A percentile compares a stretch with the other conserved stretches of the same genome.
Conservation (phyloP, 805 yeast species). For the Ogataea zsoltii region DNA sequence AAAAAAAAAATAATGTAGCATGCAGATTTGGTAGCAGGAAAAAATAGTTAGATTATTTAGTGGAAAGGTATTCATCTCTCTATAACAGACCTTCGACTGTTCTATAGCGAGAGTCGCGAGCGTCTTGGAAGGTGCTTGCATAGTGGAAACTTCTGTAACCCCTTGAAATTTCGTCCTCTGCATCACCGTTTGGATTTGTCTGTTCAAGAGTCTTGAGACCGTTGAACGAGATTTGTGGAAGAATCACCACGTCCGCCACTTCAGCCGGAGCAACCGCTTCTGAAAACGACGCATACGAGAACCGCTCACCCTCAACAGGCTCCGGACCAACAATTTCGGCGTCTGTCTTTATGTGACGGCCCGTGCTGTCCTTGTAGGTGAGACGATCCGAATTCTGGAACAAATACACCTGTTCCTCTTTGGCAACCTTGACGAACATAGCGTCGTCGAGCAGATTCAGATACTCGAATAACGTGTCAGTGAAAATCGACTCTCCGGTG, state of each 20-base stretch:
- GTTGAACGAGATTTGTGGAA: slow-evolving; percentile 22
- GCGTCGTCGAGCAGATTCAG: slow-evolving; percentile 16
- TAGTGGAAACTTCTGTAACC: slow-evolving; percentile 17
- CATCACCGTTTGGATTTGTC: slow-evolving; percentile 5
- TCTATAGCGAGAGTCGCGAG: too few species aligned
- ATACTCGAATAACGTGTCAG: slow-evolving; percentile 26
- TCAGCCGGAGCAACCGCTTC: slow-evolving; percentile 18
- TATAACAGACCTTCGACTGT: too few species aligned
- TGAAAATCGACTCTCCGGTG: slow-evolving; percentile 25
- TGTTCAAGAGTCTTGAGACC: slow-evolving; percentile 11
- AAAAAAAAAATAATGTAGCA: too few species aligned
- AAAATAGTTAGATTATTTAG: too few species aligned
- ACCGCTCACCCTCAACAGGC: slow-evolving; percentile 7
- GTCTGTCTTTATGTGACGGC: slow-evolving; percentile 2
- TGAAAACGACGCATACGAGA: slow-evolving; percentile 21
- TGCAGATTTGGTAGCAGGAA: too few species aligned
- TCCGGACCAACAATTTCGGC: slow-evolving; percentile 17
- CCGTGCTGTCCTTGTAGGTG: slow-evolving; percentile 4
- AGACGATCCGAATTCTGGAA: not conserved
- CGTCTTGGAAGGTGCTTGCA: too few species aligned
- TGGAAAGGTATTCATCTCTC: too few species aligned
- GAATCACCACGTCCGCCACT: slow-evolving; percentile 17
- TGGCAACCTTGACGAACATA: slow-evolving; percentile 6
- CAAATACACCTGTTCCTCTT: slow-evolving; percentile 10
- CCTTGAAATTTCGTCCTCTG: slow-evolving; percentile 5